These are phyloP conservation scores for Sungouiozyma intestinalis DNA, from an alignment of 805 yeast species.

Conservation along the genomic window DNA sequence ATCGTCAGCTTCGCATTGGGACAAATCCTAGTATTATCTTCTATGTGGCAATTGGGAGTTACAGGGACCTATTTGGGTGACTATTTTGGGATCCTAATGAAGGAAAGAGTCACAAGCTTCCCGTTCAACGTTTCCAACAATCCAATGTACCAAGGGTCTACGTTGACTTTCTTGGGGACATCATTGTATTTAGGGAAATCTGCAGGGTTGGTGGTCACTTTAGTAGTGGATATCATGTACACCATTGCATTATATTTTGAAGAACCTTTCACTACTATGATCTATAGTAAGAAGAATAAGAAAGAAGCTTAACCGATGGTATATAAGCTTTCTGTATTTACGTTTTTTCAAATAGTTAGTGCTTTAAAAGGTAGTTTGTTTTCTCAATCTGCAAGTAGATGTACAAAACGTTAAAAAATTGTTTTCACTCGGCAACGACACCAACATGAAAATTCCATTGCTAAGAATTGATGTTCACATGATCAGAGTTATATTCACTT, in stretches of 20 bases:
- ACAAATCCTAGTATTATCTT: constrained; percentile 65
- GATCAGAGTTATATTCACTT: too few relatives aligned
- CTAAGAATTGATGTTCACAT: too few relatives aligned
- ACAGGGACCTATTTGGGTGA: constrained; percentile 97
- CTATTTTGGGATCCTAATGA: constrained; percentile 93
- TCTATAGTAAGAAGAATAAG: constrained; percentile 65
- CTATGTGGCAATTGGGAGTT: constrained; percentile 89
- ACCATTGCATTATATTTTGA: constrained; percentile 75
- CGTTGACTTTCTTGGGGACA: constrained; percentile 81
- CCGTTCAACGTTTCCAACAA: constrained; percentile 87
- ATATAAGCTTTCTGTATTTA: too few relatives aligned
- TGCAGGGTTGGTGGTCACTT: constrained; percentile 68
- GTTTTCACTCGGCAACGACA: too few relatives aligned
- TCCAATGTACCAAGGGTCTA: constrained; percentile 95
- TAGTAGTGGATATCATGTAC: constrained; percentile 73
- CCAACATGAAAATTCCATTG: too few relatives aligned
- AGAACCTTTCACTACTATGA: constrained; percentile 91
- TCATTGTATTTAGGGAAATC: constrained; percentile 85
- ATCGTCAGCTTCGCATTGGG: constrained; percentile 51
- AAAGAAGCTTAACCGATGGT: constrained; percentile 9
- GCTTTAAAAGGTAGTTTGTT: too few relatives aligned
- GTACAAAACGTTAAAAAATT: too few relatives aligned
- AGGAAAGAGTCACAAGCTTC: constrained; percentile 78
- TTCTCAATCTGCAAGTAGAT: too few relatives aligned
- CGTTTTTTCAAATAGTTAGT: too few relatives aligned